Evolutionary conservation across 129 eudicot genomes (phyloP), one percentile per base, ranked within the genome.

Genomic region (Escallonia herrerae): DNA sequence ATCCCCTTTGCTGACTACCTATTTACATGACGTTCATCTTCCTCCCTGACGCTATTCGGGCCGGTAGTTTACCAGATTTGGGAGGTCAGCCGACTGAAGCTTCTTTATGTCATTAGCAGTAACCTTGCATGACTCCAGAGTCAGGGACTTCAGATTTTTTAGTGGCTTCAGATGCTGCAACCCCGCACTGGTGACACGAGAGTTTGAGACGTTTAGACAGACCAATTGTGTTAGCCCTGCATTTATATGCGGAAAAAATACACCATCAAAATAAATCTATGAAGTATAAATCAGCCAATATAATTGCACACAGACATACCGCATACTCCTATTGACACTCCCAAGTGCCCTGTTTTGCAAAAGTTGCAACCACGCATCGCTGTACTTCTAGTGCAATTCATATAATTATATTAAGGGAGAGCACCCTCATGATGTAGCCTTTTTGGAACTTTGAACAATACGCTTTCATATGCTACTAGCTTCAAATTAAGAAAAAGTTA

Each of bases 51-150:
- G 4, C 74, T 82, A 86, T 52, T 94, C 97, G 8, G 99, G 99
- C 40, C 99, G 77, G 52, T 75, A 89, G 50, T 73, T 80, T 56
- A 94, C 80, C 45, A 94, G 79, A 74, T 86, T 83, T 2, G 95
- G 94, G 61, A 94, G 95, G 54, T 77, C 72, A 33, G 77, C 62
- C 41, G 82, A 72, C 56, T 89, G 99, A 43, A 94, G 97, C 80
- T 72, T 89, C 83, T 75, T 81, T 12, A 94, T 89, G 80, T 94
- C 99, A 46, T 70, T 71, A 56, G 97, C 87, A 56, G 87, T 89
- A 57, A 94, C 97, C 80, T 89, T 94, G 78, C 95, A 86, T 12
- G 97, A 89, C 64, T 94, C 99, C 83, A 94, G 71, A 40, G 86
- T 77, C 42, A 94, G 79, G 3, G 99, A 94, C 48, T 83, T 87